Evolutionary conservation across 1,284 basidiomycete genomes (phyloP).

Genomic region (Papiliotrema fonsecae): DNA sequence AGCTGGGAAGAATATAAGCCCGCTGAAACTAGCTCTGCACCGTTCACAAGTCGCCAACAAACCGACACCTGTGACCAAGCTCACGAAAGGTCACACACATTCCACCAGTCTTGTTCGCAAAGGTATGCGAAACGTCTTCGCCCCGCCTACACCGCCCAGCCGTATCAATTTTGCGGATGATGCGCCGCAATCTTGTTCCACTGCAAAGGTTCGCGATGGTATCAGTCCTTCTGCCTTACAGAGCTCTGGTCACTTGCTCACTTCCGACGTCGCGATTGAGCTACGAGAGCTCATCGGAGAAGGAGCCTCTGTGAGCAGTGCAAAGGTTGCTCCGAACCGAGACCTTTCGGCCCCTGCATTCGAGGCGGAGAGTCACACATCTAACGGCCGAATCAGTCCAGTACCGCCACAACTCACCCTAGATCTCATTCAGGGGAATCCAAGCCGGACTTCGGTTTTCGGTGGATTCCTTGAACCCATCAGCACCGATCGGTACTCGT

Average conservation of each 20-base stretch:
- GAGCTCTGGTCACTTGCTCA: no score
- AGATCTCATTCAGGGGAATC: not conserved
- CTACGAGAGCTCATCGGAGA: no score
- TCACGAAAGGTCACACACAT: no score
- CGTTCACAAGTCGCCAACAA: conserved; percentile 16
- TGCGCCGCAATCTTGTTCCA: no score
- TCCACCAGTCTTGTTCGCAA: conserved; percentile 29
- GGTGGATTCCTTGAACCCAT: not conserved
- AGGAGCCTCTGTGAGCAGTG: not conserved
- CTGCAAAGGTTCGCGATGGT: no score
- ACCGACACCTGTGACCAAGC: no score
- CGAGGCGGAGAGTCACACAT: no score
- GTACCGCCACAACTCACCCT: conserved; percentile 5
- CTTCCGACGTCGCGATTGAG: no score
- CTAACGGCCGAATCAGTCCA: not conserved
- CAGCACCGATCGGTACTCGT: conserved; percentile 57
- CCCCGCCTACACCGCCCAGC: conserved; percentile 26
- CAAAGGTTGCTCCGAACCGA: conserved; percentile 1
- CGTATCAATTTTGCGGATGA: not conserved
- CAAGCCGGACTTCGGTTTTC: conserved; percentile 8
- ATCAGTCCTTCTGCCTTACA: not conserved
- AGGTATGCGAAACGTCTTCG: conserved; percentile 37
- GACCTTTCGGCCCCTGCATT: conserved; percentile 6
- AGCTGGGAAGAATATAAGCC: conserved; percentile 11
- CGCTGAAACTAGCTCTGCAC: conserved; percentile 32